A percentile compares a stretch with the other conserved stretches of the same genome.
phyloP scores from a whole-genome alignment of 2,329 filamentous ascomycete genomes.

The Colletotrichum tropicicola region DNA sequence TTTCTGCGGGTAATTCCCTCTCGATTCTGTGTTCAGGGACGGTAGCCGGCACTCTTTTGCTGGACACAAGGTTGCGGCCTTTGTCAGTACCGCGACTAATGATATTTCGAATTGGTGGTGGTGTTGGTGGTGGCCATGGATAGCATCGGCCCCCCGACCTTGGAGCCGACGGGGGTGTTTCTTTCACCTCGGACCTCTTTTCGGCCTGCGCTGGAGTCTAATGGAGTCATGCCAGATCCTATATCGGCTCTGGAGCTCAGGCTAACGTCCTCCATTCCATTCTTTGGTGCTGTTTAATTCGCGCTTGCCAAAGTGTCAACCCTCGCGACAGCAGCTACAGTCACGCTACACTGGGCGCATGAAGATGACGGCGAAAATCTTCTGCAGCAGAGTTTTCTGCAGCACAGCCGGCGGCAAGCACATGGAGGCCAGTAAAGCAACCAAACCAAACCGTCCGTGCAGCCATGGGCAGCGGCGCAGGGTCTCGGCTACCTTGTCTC shows the following conservation, averaged over 20 bases:
- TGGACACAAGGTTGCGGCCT: too few species aligned
- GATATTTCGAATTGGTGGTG: too few species aligned
- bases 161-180: not conserved
- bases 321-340: not conserved
- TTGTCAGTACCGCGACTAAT: slow-evolving; percentile 20
- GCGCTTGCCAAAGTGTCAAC: not conserved
- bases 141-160: too few species aligned
- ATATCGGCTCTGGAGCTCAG: slow-evolving; percentile 15
- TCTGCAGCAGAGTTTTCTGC: slow-evolving; percentile 22
- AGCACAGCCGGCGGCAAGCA: not conserved
- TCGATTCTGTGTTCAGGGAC: too few species aligned
- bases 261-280: not conserved
- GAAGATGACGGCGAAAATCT: slow-evolving; percentile 6
- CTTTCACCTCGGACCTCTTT: slow-evolving; percentile 22
- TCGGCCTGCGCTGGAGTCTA: slow-evolving; percentile 15
- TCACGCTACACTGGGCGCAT: not conserved
- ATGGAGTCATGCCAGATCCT: slow-evolving; percentile 26
- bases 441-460: not conserved
- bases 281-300: not conserved
- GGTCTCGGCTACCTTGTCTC: slow-evolving; percentile 9
- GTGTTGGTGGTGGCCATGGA: too few species aligned
- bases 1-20: too few species aligned
- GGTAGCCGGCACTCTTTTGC: too few species aligned
- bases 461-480: not conserved
- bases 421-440: not conserved